Evolutionary conservation across 2,329 filamentous ascomycete species (phyloP), one percentile per base, ranked within the genome.

Genomic region (Aureobasidium mangrovei): DNA sequence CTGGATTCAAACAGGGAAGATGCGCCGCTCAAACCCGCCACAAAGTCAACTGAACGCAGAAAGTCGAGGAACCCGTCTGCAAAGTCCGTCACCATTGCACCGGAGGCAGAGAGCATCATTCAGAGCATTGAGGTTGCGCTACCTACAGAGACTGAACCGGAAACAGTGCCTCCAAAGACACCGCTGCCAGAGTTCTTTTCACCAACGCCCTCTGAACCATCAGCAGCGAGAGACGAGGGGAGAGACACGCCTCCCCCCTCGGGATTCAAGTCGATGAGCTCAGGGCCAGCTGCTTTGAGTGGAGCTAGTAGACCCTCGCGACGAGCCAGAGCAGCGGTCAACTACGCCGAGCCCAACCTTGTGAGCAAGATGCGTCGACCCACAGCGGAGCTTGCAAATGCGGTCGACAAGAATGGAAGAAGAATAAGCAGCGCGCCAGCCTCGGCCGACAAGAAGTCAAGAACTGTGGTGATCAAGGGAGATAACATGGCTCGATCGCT

Each of bases 311-410:
- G 74, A 33, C 70, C 73, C 8, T 72, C 70, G 2, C 67, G 75
- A 54, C 68, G 75, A 56, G 72, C 72, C 10, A 67, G 74, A 27
- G 64, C 71, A 18, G 68, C 71, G 33, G 73, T 76, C 46, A 76
- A 71, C 62, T 77, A 77, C 57, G 73, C 74, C 9, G 74, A 77
- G 58, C 75, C 75, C 1, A 74, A 68, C 46, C 63, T 77, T 12
- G 66, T 67, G 43, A 70, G 68, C 12, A 77, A 77, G 60, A 77
- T 77, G 74, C 67, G 75, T 24, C 68, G 75, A 28, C 73, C 74
- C 1, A 68, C 67, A 47, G 74, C 74, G 58, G 68, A 74, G 48
- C 63, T 76, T 52, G 70, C 71, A 1, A 73, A 76, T 59, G 74
- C 74, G 1, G 67, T 77, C 4, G 60, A 42, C 6, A 32, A 18